Percentiles rank a stretch among this genome's conserved stretches.
phyloP scores from a whole-genome alignment of 208 protist species.

The Histomonas meleagridis region DNA sequence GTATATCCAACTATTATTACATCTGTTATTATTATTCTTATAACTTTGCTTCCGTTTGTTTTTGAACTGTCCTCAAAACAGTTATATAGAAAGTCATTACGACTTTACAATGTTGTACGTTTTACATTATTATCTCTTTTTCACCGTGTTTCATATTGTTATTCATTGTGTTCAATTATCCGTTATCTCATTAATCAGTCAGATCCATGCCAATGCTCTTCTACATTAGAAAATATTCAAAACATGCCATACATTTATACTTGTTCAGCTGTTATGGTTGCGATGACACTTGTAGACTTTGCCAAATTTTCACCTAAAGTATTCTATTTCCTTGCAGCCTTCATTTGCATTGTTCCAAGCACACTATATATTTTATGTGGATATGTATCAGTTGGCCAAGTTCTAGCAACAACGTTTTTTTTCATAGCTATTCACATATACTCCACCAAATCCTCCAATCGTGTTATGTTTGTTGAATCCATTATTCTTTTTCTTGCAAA shows the following conservation, averaged over 20 bases:
- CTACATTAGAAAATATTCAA: too few species aligned
- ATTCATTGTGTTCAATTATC: not conserved
- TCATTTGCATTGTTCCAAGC: not conserved
- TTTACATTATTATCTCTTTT: not conserved
- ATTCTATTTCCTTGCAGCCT: not conserved
- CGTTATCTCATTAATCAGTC: not conserved
- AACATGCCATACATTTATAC: not conserved
- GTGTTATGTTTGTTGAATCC: too few species aligned
- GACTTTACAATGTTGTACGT: not conserved
- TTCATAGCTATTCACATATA: too few species aligned
- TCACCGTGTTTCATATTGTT: not conserved
- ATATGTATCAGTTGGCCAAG: not conserved
- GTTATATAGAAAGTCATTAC: not conserved
- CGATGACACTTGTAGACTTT: not conserved
- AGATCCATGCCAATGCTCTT: not conserved
- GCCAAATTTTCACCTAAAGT: not conserved
- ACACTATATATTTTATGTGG: not conserved
- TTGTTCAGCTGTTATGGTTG: not conserved
- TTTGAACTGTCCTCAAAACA: not conserved
- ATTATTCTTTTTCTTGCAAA: too few species aligned
- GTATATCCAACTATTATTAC: not conserved
- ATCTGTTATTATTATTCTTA: not conserved
- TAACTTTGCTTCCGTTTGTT: not conserved
- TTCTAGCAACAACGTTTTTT: too few species aligned
- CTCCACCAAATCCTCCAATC: too few species aligned